Evolutionary conservation across 1,284 basidiomycete genomes (phyloP).

Genomic region (Rhodotorula glutinis): DNA sequence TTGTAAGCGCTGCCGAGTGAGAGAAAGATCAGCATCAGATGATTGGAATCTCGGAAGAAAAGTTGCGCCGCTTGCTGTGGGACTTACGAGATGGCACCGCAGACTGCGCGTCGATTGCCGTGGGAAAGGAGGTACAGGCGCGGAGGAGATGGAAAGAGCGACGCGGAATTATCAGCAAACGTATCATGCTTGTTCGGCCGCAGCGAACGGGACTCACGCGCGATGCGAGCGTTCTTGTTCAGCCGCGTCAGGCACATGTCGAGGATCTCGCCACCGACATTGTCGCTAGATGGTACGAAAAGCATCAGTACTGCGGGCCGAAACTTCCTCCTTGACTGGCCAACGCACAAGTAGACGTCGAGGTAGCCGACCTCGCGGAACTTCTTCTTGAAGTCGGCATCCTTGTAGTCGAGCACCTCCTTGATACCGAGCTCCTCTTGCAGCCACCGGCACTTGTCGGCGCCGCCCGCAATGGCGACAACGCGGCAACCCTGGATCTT

Average conservation of each 20-base stretch:
- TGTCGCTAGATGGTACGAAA: conserved; percentile 54
- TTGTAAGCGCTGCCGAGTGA: conserved; percentile 43
- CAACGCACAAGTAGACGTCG: conserved; percentile 51
- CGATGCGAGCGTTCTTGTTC: conserved; percentile 71
- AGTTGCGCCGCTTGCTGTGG: background rate
- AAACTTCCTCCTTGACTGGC: background rate
- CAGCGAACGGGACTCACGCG: conserved; percentile 41
- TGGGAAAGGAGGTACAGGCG: no score
- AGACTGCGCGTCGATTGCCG: conserved; percentile 45
- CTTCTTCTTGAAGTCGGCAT: conserved; percentile 60
- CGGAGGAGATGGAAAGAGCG: no score
- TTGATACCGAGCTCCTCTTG: conserved; percentile 75
- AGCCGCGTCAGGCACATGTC: conserved; percentile 69
- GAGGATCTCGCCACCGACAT: conserved; percentile 72
- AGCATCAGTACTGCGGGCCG: background rate
- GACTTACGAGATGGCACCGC: conserved; percentile 63
- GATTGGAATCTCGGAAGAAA: no score
- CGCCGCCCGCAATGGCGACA: conserved; percentile 72
- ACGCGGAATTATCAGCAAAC: no score
- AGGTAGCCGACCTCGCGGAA: conserved; percentile 48
- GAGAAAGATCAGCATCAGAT: no score
- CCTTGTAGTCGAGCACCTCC: conserved; percentile 82
- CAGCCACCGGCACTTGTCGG: conserved; percentile 80
- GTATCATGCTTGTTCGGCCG: no score
- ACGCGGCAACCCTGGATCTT: conserved; percentile 60